A percentile compares a stretch with the other conserved stretches of the same genome.
These are phyloP conservation scores for Candida schatavii DNA, from an alignment of 805 yeast genomes.

Conservation along the genomic window DNA sequence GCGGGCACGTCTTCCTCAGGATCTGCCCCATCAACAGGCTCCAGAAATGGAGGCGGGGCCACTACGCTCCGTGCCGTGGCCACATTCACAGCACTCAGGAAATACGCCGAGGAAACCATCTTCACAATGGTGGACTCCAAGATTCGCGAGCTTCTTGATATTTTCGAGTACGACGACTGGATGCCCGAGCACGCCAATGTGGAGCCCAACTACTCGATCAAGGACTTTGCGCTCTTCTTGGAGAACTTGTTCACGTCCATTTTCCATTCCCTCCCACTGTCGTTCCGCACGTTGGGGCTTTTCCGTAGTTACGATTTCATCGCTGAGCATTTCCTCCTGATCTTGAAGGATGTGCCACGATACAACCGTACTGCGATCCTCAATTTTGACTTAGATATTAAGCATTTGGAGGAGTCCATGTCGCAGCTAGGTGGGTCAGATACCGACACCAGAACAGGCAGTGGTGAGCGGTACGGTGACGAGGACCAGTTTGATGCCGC, in stretches of 20 bases:
- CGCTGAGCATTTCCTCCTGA: constrained; percentile 63
- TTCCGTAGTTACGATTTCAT: constrained; percentile 85
- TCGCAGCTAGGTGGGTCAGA: constrained; percentile 28
- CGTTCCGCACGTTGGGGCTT: constrained; percentile 75
- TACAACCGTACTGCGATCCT: constrained; percentile 60
- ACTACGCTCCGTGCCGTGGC: constrained; percentile 46
- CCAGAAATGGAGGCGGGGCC: not conserved
- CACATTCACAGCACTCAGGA: constrained; percentile 56
- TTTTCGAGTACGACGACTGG: constrained; percentile 85
- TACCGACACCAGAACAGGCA: constrained; percentile 15
- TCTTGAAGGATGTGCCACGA: constrained; percentile 52
- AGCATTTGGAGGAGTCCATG: constrained; percentile 65
- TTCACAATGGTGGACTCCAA: constrained; percentile 81
- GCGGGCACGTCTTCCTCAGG: constrained; percentile 27
- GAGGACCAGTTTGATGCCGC: constrained; percentile 25
- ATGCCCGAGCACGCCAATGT: constrained; percentile 44
- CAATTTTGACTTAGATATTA: constrained; percentile 78
- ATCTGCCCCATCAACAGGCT: not conserved
- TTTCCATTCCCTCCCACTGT: constrained; percentile 73
- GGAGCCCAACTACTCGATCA: constrained; percentile 71
- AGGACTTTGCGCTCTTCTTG: constrained; percentile 81
- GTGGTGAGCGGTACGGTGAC: constrained; percentile 17
- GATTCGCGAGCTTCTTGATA: constrained; percentile 74
- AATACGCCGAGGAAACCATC: constrained; percentile 73
- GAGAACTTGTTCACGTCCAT: constrained; percentile 84